phyloP scores from a whole-genome alignment of 148 eudicot species.

The Dysphania ambrosioides region DNA sequence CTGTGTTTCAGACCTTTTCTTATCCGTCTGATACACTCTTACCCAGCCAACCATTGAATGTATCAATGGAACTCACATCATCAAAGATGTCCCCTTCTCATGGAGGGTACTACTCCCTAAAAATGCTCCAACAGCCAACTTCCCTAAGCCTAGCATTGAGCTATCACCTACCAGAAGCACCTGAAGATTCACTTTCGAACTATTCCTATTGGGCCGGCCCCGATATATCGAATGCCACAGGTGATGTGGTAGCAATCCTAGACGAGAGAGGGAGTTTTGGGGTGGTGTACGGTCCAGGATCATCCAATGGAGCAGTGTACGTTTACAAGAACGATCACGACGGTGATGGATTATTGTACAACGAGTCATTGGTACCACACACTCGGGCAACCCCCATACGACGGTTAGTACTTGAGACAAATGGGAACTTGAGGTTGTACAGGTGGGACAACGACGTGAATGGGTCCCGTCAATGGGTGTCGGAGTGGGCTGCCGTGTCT shows the following conservation, averaged over 20 bases:
- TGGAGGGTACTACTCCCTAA: slow-evolving; percentile 68
- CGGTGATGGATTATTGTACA: slow-evolving; percentile 43
- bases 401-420: slow-evolving; percentile 54
- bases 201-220: slow-evolving; percentile 83
- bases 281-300: slow-evolving; percentile 59
- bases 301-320: slow-evolving; percentile 74
- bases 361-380: slow-evolving; percentile 29
- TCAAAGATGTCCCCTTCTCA: slow-evolving; percentile 33
- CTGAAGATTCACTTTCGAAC: slow-evolving; percentile 44
- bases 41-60: slow-evolving; percentile 73
- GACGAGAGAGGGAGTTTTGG: slow-evolving; percentile 80
- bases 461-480: slow-evolving; percentile 78
- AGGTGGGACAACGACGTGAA: slow-evolving; percentile 75
- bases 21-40: slow-evolving; percentile 83
- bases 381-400: slow-evolving; percentile 31
- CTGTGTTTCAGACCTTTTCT: slow-evolving; percentile 68
- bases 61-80: slow-evolving; percentile 45
- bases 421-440: slow-evolving; percentile 71
- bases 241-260: slow-evolving; percentile 67
- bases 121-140: slow-evolving; percentile 78
- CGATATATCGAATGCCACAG: slow-evolving; percentile 77
- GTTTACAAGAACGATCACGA: slow-evolving; percentile 71
- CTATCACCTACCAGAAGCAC: slow-evolving; percentile 55
- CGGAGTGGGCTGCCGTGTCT: slow-evolving; percentile 91
- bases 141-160: slow-evolving; percentile 69